phyloP scores from a whole-genome alignment of 2,329 filamentous ascomycete genomes.

The Dactylella cylindrospora region DNA sequence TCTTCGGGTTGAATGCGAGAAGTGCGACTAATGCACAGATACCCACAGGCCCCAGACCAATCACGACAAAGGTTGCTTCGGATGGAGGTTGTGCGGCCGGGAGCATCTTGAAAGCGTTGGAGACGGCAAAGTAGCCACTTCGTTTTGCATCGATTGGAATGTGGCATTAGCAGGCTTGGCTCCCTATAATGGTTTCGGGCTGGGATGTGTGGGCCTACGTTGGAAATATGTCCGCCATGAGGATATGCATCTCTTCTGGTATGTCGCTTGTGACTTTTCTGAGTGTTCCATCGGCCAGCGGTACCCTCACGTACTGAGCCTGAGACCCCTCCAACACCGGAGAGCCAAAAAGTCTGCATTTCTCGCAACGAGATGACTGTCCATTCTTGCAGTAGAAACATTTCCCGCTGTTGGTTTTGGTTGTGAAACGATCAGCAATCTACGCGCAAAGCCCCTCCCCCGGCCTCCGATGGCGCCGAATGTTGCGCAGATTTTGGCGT shows the following conservation, averaged over 20 bases:
- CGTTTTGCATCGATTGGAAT: conserved; percentile 26
- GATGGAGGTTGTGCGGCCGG: conserved; percentile 56
- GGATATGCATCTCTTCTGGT: conserved; percentile 62
- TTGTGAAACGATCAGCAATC: conserved; percentile 25
- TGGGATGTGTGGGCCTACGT: conserved; percentile 53
- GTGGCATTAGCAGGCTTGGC: conserved; percentile 24
- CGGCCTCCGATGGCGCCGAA: neutral
- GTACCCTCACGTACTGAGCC: conserved; percentile 79
- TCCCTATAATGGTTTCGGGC: conserved; percentile 20
- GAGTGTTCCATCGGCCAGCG: conserved; percentile 77
- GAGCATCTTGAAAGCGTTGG: conserved; percentile 71
- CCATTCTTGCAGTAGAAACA: conserved; percentile 85
- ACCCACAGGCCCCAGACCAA: conserved; percentile 84
- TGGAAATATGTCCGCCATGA: conserved; percentile 94
- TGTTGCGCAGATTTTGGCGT: conserved; percentile 49
- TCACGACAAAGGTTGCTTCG: conserved; percentile 71
- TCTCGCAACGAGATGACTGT: conserved; percentile 73
- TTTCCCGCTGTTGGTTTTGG: conserved; percentile 58
- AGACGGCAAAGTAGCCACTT: conserved; percentile 76
- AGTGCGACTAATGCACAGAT: conserved; percentile 75
- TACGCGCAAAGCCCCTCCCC: neutral
- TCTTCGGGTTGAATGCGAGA: conserved; percentile 67
- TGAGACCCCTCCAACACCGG: conserved; percentile 72
- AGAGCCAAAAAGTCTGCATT: conserved; percentile 70
- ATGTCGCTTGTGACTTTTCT: conserved; percentile 71